phyloP scores from a whole-genome alignment of 768 basidiomycete species.

The Auricularia heimuer region DNA sequence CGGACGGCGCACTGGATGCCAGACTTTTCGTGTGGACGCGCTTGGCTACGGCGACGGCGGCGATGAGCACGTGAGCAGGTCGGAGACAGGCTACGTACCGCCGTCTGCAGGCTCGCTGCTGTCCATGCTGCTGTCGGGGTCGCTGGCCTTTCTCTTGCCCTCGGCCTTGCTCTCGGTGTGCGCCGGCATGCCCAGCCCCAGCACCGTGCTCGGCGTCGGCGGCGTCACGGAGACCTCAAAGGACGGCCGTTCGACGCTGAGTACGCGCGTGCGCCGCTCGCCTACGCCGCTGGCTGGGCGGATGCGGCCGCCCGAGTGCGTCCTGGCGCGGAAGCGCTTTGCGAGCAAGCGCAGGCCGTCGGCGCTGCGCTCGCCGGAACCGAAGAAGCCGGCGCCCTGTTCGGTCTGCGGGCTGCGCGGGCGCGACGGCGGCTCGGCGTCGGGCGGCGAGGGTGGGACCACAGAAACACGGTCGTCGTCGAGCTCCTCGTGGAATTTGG shows the following conservation, averaged over 20 bases:
- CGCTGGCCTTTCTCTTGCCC: constrained; percentile 1
- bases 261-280: background rate
- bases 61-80: background rate
- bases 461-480: background rate
- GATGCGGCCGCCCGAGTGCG: background rate
- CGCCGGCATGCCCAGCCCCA: background rate
- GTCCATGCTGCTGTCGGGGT: background rate
- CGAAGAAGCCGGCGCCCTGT: background rate
- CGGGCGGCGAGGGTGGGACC: background rate
- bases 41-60: background rate
- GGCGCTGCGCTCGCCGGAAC: background rate
- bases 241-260: background rate
- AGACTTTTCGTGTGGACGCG: background rate
- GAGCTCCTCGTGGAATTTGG: background rate
- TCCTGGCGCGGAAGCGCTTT: background rate
- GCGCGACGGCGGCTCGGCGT: background rate
- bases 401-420: background rate
- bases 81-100: background rate
- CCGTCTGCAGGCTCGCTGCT: background rate
- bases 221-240: background rate
- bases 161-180: background rate
- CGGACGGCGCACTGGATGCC: background rate
- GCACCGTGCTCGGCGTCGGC: background rate
- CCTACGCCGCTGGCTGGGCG: background rate
- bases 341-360: background rate